Percentiles rank a stretch among this genome's conserved stretches.
These are phyloP conservation scores for Cokeromyces recurvatus DNA, from an alignment of 371 early-diverging fungal genomes.

Conservation along the genomic window DNA sequence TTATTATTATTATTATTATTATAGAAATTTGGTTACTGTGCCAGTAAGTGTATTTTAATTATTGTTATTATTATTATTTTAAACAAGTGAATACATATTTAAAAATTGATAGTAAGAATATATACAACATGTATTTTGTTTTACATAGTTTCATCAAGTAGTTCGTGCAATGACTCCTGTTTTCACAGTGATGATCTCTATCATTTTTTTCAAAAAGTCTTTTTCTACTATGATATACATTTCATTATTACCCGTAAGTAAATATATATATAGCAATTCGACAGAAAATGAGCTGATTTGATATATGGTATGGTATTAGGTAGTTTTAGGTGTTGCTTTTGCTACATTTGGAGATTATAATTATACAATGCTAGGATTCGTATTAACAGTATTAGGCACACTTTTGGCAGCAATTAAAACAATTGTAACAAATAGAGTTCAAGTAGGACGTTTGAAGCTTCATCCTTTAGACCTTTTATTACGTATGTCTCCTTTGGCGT, in stretches of 20 bases:
- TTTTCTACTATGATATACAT: slow-evolving; percentile 57
- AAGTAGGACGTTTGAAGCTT: slow-evolving; percentile 73
- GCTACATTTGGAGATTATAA: slow-evolving; percentile 82
- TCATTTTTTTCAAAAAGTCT: slow-evolving; percentile 51
- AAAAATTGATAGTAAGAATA: too few species aligned
- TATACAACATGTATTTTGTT: background rate
- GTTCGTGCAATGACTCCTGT: slow-evolving; percentile 85
- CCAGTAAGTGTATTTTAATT: slow-evolving; percentile 31
- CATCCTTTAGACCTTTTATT: slow-evolving; percentile 78
- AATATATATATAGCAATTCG: too few species aligned
- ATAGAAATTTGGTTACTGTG: slow-evolving; percentile 50
- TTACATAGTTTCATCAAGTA: slow-evolving; percentile 71
- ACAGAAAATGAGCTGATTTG: background rate
- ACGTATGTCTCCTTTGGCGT: slow-evolving; percentile 80
- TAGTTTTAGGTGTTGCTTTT: slow-evolving; percentile 79
- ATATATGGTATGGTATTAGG: slow-evolving; percentile 18
- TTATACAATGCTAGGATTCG: slow-evolving; percentile 61
- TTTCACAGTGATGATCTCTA: slow-evolving; percentile 69
- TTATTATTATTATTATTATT: too few species aligned
- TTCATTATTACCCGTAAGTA: slow-evolving; percentile 59
- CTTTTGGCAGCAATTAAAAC: slow-evolving; percentile 80
- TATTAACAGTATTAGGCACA: slow-evolving; percentile 79
- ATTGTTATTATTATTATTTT: too few species aligned
- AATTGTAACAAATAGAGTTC: slow-evolving; percentile 77
- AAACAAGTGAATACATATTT: too few species aligned